These are phyloP conservation scores for Capronia coronata DNA, from an alignment of 2,329 filamentous ascomycete species.

Conservation along the genomic window DNA sequence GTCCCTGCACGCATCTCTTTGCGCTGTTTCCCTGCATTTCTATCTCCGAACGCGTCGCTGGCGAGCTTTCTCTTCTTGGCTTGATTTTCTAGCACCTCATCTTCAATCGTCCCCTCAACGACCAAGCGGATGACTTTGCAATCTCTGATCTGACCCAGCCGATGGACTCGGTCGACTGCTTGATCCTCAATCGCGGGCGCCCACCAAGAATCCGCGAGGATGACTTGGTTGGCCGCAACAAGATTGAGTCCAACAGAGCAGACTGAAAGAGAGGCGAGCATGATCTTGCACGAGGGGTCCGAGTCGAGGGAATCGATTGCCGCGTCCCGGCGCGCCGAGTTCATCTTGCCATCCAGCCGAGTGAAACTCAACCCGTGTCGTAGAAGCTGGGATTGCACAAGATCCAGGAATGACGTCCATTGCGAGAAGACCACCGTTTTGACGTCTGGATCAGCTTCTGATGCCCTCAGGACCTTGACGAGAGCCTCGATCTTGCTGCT, in stretches of 20 bases:
- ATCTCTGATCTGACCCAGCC: constrained; percentile 71
- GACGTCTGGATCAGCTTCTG: constrained; percentile 56
- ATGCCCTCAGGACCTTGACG: constrained; percentile 66
- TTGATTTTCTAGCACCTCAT: constrained; percentile 72
- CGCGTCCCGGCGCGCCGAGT: constrained; percentile 60
- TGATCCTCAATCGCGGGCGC: constrained; percentile 89
- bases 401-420: constrained; percentile 71
- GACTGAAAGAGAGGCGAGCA: constrained; percentile 75
- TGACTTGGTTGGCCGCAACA: constrained; percentile 76
- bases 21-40: constrained; percentile 34
- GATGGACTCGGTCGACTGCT: constrained; percentile 79
- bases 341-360: constrained; percentile 77
- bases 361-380: constrained; percentile 56
- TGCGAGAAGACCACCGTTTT: constrained; percentile 80
- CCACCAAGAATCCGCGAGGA: constrained; percentile 84
- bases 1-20: constrained; percentile 30
- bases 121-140: constrained; percentile 76
- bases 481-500: constrained; percentile 80
- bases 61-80: constrained; percentile 71
- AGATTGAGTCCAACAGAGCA: constrained; percentile 83
- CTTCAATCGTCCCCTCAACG: constrained; percentile 73
- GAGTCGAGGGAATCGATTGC: constrained; percentile 62
- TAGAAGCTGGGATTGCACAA: constrained; percentile 63
- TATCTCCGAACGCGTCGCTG: constrained; percentile 72
- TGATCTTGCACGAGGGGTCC: constrained; percentile 61